These are phyloP conservation scores for Coemansia sp. DNA, from an alignment of 192 early-diverging fungal genomes.

Conservation along the genomic window DNA sequence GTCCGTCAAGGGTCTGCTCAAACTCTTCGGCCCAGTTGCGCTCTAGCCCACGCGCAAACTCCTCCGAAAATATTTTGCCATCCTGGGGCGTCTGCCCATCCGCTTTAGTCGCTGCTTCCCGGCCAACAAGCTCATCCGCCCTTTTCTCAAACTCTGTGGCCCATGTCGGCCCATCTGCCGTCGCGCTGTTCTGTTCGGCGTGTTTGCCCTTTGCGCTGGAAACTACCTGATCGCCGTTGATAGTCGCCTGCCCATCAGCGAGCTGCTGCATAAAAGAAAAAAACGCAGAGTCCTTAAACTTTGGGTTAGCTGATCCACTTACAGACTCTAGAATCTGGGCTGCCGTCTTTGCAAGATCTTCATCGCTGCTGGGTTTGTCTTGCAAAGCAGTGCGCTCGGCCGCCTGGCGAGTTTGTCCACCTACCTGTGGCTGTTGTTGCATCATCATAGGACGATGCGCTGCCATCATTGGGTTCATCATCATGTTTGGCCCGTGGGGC, in stretches of 20 bases:
- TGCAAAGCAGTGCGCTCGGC: constrained; percentile 4
- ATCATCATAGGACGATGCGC: constrained; percentile 21
- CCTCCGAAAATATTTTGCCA: constrained; percentile 57
- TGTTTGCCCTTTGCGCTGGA: constrained; percentile 38
- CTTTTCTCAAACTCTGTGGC: constrained; percentile 68
- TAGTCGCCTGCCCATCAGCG: constrained; percentile 80
- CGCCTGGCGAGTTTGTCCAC: constrained; percentile 43
- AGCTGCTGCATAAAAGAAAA: constrained; percentile 91
- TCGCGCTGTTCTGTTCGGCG: constrained; percentile 22
- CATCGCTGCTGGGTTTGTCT: constrained; percentile 11
- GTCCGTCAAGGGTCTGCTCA: constrained; percentile 50
- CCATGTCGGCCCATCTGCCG: constrained; percentile 60
- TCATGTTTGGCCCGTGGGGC: constrained; percentile 32
- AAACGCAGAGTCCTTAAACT: constrained; percentile 91
- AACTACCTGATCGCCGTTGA: constrained; percentile 85
- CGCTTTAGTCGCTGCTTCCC: constrained; percentile 34
- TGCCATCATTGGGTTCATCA: constrained; percentile 30
- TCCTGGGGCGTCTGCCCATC: constrained; percentile 40
- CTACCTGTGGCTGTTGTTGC: constrained; percentile 33
- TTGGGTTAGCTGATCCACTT: constrained; percentile 76
- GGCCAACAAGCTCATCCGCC: constrained; percentile 54
- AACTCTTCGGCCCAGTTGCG: constrained; percentile 64
- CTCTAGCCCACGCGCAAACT: constrained; percentile 60
- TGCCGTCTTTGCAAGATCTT: constrained; percentile 79
- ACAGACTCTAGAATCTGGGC: constrained; percentile 78